phyloP scores from a whole-genome alignment of 805 yeast species.

The Kodamaea sagamina region DNA sequence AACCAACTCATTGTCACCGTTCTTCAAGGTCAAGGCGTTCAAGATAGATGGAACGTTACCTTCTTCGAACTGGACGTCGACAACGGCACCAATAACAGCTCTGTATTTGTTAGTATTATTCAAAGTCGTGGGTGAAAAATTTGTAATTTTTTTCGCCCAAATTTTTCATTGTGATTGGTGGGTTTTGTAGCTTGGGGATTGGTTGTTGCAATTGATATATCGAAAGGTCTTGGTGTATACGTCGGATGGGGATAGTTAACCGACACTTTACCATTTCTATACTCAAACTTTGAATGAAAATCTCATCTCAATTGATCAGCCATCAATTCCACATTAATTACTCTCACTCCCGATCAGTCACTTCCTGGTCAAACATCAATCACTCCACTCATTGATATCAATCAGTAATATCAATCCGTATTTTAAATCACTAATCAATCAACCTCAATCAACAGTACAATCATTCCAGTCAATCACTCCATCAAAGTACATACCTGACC shows the following conservation, averaged over 20 bases:
- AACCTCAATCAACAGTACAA: neutral
- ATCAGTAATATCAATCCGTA: neutral
- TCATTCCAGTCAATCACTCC: neutral
- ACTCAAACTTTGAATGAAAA: no score
- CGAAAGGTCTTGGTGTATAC: no score
- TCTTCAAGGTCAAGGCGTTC: conserved; percentile 91
- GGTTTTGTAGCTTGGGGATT: no score
- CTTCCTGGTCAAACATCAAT: neutral
- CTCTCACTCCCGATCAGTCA: neutral
- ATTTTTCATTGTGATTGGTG: no score
- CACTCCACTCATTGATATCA: neutral
- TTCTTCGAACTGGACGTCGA: conserved; percentile 98
- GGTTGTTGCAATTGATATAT: no score
- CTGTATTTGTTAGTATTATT: conserved; percentile 48
- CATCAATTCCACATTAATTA: no score
- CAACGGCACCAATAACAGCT: conserved; percentile 99
- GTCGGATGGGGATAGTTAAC: no score
- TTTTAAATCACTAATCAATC: neutral
- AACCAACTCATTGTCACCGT: conserved; percentile 76
- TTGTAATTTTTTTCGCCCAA: no score
- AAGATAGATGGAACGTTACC: conserved; percentile 96
- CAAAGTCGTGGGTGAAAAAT: neutral
- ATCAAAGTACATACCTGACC: conserved; percentile 68
- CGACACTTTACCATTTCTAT: no score
- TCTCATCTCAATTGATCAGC: no score